Base-by-base conservation (phyloP, 2,329 filamentous ascomycete genomes). In the Cephalotrichum gorgonifer region DNA sequence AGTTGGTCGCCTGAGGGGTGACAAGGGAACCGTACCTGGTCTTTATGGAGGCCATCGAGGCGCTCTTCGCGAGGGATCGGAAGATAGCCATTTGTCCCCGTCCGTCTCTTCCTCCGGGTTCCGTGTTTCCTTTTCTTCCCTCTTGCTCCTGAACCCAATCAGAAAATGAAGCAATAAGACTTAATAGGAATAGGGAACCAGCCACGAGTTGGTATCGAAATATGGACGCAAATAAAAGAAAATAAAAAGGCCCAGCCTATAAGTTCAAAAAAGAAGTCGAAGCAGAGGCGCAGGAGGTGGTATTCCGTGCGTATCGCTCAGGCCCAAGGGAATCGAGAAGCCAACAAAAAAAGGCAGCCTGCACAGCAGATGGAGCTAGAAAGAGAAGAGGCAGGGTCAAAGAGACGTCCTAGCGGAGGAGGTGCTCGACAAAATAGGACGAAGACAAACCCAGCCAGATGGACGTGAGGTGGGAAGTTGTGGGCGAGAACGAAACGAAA, bases 331-430 rank as follows among this genome's bases (percentile, higher is more conserved):
- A 49, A 43, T 25, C 41, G 44, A 14, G 38, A 43, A 44, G 27
- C 38, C 26, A 23, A 35, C 30, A 23, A 28, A 20, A 12, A 35
- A 44, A 35, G 23, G 49, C 31, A 47, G 28, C 28, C 50, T 45
- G 42, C 42, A 42, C 46, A 41, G 46, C 43, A 43, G 49, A 46
- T 44, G 43, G 20, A 31, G 27, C 47, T n/a, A 33, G 20, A n/a
- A 50, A 44, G n/a, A 39, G 39, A 50, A 27, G 28, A 43, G 28
- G 15, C n/a, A 43, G 17, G n/a, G 38, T 42, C 23, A 42, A 42
- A 45, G 8, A 47, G 28, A 26, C 23, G 17, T 20, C 33, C n/a
- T 15, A 28, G 31, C 28, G 27, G 25, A 41, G 7, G 28, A 42
- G 17, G 17, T 22, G 14, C 25, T 25, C 45, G 27, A 38, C 14